A percentile compares a stretch with the other conserved stretches of the same genome.
phyloP scores from a whole-genome alignment of 1,284 basidiomycete species.

The Ganoderma sinense region DNA sequence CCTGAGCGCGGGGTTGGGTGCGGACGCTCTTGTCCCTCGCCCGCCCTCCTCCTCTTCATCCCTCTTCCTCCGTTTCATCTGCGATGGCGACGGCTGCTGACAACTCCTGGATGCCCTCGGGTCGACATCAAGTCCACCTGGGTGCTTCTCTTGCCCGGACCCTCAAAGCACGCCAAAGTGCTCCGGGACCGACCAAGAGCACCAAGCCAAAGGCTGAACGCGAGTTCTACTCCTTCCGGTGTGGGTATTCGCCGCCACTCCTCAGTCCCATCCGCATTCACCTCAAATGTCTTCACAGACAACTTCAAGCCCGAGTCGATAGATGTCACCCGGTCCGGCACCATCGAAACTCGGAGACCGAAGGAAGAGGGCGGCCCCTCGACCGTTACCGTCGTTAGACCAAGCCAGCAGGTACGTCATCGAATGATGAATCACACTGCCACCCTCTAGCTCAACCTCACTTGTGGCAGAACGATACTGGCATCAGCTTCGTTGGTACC shows the following conservation, averaged over 20 bases:
- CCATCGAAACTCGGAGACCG: constrained; percentile 60
- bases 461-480: constrained; percentile 52
- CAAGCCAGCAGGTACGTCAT: constrained; percentile 61
- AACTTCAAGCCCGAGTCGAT: constrained; percentile 78
- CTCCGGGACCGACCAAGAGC: constrained; percentile 38
- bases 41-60: constrained; percentile 4
- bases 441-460: not conserved
- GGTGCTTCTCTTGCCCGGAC: constrained; percentile 64
- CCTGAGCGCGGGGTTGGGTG: not conserved
- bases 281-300: constrained; percentile 49
- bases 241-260: constrained; percentile 49
- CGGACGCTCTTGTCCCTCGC: constrained; percentile 12
- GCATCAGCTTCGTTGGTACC: constrained; percentile 61
- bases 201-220: constrained; percentile 62
- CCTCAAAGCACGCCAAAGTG: constrained; percentile 65
- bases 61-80: constrained; percentile 14
- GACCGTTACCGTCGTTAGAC: constrained; percentile 65
- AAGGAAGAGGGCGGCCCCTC: constrained; percentile 35
- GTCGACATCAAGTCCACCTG: constrained; percentile 60
- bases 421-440: not conserved
- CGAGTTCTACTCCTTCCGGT: constrained; percentile 77
- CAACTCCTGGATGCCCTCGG: constrained; percentile 63
- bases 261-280: not conserved
- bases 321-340: constrained; percentile 67
- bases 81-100: constrained; percentile 46